Conservation (phyloP, 805 yeast genomes). For the Kluyveromyces lactis region DNA sequence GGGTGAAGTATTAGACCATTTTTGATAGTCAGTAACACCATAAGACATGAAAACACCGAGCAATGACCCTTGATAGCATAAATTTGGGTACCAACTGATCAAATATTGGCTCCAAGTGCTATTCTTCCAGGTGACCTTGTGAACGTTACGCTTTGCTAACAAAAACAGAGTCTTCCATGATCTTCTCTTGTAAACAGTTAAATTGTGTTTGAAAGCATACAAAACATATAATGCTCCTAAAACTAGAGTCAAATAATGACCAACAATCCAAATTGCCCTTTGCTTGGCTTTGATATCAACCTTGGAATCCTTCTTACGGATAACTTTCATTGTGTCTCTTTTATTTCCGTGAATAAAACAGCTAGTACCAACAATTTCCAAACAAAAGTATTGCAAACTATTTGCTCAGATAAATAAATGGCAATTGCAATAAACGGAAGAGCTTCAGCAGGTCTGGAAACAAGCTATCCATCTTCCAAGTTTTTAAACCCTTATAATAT, state of each 20-base stretch:
- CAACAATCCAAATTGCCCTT: slow-evolving; percentile 22
- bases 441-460: too few species aligned
- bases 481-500: too few species aligned
- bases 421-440: too few species aligned
- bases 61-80: slow-evolving; percentile 47
- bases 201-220: slow-evolving; percentile 19
- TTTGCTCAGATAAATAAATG: too few species aligned
- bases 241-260: slow-evolving; percentile 20
- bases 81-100: slow-evolving; percentile 31
- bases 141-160: slow-evolving; percentile 11
- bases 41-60: slow-evolving; percentile 49
- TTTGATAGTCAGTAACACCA: slow-evolving; percentile 45
- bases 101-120: slow-evolving; percentile 3
- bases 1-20: slow-evolving; percentile 55
- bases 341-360: too few species aligned
- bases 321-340: slow-evolving; percentile 15
- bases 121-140: slow-evolving; percentile 3
- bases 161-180: slow-evolving; percentile 29
- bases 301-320: slow-evolving; percentile 17
- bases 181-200: slow-evolving; percentile 24
- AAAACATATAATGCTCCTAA: slow-evolving; percentile 22
- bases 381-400: too few species aligned
- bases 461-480: too few species aligned
- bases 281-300: slow-evolving; percentile 19
- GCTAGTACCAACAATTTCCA: too few species aligned